Base-by-base conservation (phyloP, 106 monocot species). In the Amphibolis antarctica region DNA sequence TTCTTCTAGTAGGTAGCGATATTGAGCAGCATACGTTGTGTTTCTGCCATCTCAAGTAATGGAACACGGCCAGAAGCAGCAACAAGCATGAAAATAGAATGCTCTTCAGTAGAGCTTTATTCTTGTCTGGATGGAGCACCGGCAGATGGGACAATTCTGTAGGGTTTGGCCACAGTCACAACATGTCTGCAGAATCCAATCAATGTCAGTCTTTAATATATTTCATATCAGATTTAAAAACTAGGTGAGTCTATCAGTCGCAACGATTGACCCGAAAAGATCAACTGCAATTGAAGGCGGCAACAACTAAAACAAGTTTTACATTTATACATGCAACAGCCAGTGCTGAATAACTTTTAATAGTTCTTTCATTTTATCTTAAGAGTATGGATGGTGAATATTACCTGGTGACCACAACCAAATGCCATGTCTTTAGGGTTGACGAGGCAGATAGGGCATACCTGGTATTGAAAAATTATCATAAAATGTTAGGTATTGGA, bases 401-500 rank as follows among this genome's bases (percentile, higher is more conserved):
- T 59, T 72, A 89, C 88, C 79, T 66, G 84, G 62, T 89, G 88
- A 1, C 88, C 88, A 27, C 88, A 89, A 0, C 85, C 85, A 56
- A 89, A 86, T 9, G 88, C 88, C 88, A 92, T 87, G 54, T 87
- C 74, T 60, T 77, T 79, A 0, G 84, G 79, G 22, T 82, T 77
- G 46, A 81, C 71, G 42, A 86, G 77, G 69, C 92, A 92, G 47
- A 92, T 72, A 13, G 92, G 85, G 59, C 88, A 88, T 48, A 44
- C 71, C 77, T 88, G 30, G 23, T 62, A 26, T 6, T 3, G 31
- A 9, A 71, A 63, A 20, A 42, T 44, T 30, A n/a, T n/a, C n/a
- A n/a, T n/a, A n/a, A n/a, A n/a, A n/a, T n/a, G n/a, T n/a, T n/a
- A n/a, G n/a, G n/a, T n/a, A n/a, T n/a, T n/a, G n/a, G n/a, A n/a